Percentiles rank a stretch among this genome's conserved stretches.
Evolutionary conservation across 164 flowering plant genomes (phyloP).

Genomic region (Kalanchoe fedtschenkoi): DNA sequence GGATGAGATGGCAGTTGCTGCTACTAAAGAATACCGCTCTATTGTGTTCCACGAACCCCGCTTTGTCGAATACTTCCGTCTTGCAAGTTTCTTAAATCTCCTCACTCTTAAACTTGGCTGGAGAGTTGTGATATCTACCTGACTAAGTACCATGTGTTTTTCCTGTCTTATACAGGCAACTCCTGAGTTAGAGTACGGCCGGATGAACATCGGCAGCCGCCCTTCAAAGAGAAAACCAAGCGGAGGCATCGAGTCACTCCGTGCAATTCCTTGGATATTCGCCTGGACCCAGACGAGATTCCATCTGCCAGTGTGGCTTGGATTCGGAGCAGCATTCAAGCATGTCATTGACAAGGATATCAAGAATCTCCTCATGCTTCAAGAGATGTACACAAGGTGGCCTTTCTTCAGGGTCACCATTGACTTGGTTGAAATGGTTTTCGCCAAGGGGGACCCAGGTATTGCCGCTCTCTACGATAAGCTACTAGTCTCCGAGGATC

Average conservation of each 20-base stretch:
- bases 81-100: constrained; percentile 37
- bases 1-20: constrained; percentile 80
- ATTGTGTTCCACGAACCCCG: constrained; percentile 86
- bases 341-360: constrained; percentile 53
- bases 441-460: constrained; percentile 94
- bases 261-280: constrained; percentile 98
- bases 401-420: constrained; percentile 94
- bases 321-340: constrained; percentile 88
- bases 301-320: constrained; percentile 97
- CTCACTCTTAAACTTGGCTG: too few relatives aligned
- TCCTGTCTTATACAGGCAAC: constrained; percentile 68
- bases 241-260: constrained; percentile 92
- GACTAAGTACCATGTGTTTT: not conserved
- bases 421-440: constrained; percentile 93
- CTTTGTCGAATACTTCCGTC: constrained; percentile 92
- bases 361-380: constrained; percentile 66
- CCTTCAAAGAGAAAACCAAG: constrained; percentile 94
- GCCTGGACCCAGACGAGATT: constrained; percentile 99
- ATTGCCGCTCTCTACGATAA: constrained; percentile 84
- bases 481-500: constrained; percentile 71
- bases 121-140: too few relatives aligned
- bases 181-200: constrained; percentile 88
- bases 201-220: constrained; percentile 98
- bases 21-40: constrained; percentile 75
- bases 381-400: constrained; percentile 85